Evolutionary conservation across 371 early-diverging fungal species (phyloP), one percentile per base, ranked within the genome.

Genomic region (Umbelopsis sp.): DNA sequence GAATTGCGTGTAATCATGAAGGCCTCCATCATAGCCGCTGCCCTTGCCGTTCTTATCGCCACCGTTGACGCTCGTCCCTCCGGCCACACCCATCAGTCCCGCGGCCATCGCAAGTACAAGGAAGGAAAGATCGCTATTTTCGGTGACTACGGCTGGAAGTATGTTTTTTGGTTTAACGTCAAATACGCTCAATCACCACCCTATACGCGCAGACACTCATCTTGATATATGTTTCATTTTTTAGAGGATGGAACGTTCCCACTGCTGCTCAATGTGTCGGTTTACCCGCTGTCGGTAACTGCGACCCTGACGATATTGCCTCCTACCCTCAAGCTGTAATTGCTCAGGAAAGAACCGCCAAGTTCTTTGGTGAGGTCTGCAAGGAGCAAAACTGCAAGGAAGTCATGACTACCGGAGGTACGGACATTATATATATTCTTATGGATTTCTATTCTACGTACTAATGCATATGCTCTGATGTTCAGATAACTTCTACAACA

Each of bases 121-220:
- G 57, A 35, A 32, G 57, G 57, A 57, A 57, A 10, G 2, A 35
- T 57, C 7, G 57, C 57, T 11, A 57, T 57, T 9, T 57, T 57
- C 18, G 57, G 57, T 35, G 57, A 57, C 29, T 57, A 57, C n/a
- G 57, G 57, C 14, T 57, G 57, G 57, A 57, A 57, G 57, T 57
- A 57, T 6, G 57, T 57, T 11, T 29, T 7, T 32, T 29, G 29
- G 3, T 29, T 29, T 4, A 29, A 29, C 4, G 0, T 29, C 29
- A 29, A 22, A 22, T 29, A 29, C 29, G 29, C 4, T 29, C 29
- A 1, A 29, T 29, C 29, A 29, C 4, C 29, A 29, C 3, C 4
- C 1, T 29, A 29, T 4, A 29, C 29, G 29, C 29, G 4, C 29
- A 29, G 29, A 29, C 29, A 8, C 32, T 11, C 35, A 11, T 57